Evolutionary conservation across 2,329 filamentous ascomycete genomes (phyloP).

Genomic region (Metarhizium rileyi): DNA sequence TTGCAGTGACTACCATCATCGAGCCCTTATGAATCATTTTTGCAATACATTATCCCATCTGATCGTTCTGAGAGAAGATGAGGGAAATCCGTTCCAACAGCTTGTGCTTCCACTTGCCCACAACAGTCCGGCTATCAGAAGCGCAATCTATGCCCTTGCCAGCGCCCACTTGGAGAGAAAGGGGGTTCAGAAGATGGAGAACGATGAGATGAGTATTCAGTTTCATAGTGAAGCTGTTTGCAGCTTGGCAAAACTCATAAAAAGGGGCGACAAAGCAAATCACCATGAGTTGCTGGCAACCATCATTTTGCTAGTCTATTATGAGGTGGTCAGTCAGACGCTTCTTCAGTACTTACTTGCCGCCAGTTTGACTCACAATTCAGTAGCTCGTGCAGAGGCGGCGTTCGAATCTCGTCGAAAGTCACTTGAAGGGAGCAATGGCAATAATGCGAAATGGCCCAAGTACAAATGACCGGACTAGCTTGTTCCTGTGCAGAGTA

Average conservation of each 20-base stretch:
- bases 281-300: conserved; percentile 50
- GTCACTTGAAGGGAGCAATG: conserved; percentile 52
- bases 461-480: conserved; percentile 37
- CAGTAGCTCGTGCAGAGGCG: conserved; percentile 49
- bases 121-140: conserved; percentile 53
- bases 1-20: conserved; percentile 41
- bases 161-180: conserved; percentile 73
- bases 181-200: conserved; percentile 33
- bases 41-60: conserved; percentile 54
- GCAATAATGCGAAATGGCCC: conserved; percentile 46
- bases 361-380: neutral
- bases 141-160: conserved; percentile 75
- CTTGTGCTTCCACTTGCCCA: conserved; percentile 51
- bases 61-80: conserved; percentile 55
- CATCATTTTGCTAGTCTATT: conserved; percentile 53
- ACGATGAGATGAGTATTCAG: conserved; percentile 42
- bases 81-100: conserved; percentile 53
- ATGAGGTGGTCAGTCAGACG: conserved; percentile 46
- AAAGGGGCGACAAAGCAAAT: conserved; percentile 37
- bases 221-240: conserved; percentile 53
- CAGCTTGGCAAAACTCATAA: conserved; percentile 46
- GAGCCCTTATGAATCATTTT: conserved; percentile 51
- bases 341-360: neutral
- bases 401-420: conserved; percentile 48
- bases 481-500: conserved; percentile 50